phyloP scores from a whole-genome alignment of 176 grass and related monocot species.

The Musa troglodytarum region DNA sequence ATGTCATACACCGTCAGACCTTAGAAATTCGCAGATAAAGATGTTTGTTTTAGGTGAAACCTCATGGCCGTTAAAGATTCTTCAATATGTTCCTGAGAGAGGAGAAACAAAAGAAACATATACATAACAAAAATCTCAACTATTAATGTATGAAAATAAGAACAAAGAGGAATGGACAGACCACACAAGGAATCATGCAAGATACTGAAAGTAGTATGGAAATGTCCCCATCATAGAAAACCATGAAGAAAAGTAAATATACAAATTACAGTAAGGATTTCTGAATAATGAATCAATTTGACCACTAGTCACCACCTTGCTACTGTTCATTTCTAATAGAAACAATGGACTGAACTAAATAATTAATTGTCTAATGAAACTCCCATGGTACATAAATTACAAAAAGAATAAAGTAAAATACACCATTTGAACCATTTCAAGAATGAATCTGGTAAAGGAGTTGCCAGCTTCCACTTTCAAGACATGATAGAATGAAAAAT shows the following conservation, averaged over 20 bases:
- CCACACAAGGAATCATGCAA: not conserved
- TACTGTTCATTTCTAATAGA: not conserved
- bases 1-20: not conserved
- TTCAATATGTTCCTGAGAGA: not conserved
- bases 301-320: not conserved
- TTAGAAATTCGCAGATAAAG: not conserved
- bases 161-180: not conserved
- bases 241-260: too few relatives aligned
- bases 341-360: constrained; percentile 11
- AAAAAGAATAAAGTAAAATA: constrained; percentile 27
- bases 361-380: constrained; percentile 1
- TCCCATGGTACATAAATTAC: constrained; percentile 21
- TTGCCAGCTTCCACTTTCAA: not conserved
- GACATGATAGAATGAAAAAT: constrained; percentile 12
- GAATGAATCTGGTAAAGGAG: constrained; percentile 16
- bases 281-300: not conserved
- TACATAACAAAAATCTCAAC: not conserved
- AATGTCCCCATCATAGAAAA: not conserved
- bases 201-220: not conserved
- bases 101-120: not conserved
- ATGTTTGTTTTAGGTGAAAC: not conserved
- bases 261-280: too few relatives aligned
- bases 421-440: constrained; percentile 24
- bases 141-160: not conserved
- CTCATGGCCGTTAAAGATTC: not conserved